These are phyloP conservation scores for Sisymbrium irio DNA, from an alignment of 345 rosid genomes.

Conservation along the genomic window DNA sequence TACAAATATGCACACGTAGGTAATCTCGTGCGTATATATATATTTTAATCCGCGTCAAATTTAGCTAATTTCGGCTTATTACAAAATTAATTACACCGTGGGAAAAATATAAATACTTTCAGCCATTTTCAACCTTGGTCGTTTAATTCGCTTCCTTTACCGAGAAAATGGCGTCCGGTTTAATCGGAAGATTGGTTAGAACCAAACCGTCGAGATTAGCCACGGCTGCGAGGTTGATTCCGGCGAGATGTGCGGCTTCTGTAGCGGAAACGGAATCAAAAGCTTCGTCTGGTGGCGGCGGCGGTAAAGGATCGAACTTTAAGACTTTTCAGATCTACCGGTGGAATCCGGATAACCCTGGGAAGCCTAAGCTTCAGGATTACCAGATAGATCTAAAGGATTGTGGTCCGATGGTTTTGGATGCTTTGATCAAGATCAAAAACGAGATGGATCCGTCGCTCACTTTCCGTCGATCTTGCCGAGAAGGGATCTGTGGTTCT, in stretches of 20 bases:
- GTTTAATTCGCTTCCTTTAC: not conserved
- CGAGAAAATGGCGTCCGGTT: slow-evolving; percentile 49
- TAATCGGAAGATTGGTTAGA: slow-evolving; percentile 45
- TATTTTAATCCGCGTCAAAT: not conserved
- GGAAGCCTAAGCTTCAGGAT: slow-evolving; percentile 73
- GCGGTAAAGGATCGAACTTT: slow-evolving; percentile 24
- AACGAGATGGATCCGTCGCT: slow-evolving; percentile 94
- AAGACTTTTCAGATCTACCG: slow-evolving; percentile 94
- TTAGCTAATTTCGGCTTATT: not conserved
- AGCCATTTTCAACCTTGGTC: slow-evolving; percentile 2
- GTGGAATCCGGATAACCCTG: slow-evolving; percentile 83
- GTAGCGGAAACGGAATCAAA: slow-evolving; percentile 43
- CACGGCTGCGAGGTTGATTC: slow-evolving; percentile 39
- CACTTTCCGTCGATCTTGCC: slow-evolving; percentile 94
- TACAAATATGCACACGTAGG: slow-evolving; percentile 20
- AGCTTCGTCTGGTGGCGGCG: slow-evolving; percentile 14
- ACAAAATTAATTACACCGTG: not conserved
- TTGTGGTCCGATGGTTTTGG: slow-evolving; percentile 96
- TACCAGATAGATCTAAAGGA: slow-evolving; percentile 80
- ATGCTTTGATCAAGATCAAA: slow-evolving; percentile 95
- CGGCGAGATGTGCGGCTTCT: slow-evolving; percentile 44
- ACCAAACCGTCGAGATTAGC: slow-evolving; percentile 27
- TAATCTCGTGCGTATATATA: slow-evolving; percentile 6
- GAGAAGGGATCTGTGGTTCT: slow-evolving; percentile 97
- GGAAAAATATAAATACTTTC: not conserved